A percentile compares a stretch with the other conserved stretches of the same genome.
phyloP scores from a whole-genome alignment of 805 yeast species.

The Metschnikowia cerradonensis region DNA sequence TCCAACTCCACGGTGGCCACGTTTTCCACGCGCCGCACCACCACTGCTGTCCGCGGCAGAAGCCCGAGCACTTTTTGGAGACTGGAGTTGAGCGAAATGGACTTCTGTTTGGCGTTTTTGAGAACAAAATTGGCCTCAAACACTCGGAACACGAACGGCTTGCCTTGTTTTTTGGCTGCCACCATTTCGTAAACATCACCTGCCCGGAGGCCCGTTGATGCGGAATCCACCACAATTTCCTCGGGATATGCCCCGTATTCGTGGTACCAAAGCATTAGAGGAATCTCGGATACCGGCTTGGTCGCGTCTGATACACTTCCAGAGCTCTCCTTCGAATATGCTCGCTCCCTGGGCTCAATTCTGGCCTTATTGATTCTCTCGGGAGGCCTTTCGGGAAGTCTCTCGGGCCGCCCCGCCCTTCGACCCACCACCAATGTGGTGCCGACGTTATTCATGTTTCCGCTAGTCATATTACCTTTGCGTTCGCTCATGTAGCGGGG shows the following conservation, averaged over 20 bases:
- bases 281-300: neutral
- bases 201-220: conserved; percentile 57
- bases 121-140: conserved; percentile 10
- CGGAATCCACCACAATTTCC: conserved; percentile 60
- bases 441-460: conserved; percentile 17
- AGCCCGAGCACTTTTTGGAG: conserved; percentile 59
- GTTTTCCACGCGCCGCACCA: conserved; percentile 44
- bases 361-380: neutral
- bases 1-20: conserved; percentile 62
- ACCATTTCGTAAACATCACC: conserved; percentile 69
- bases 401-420: neutral
- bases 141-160: conserved; percentile 12
- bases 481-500: conserved; percentile 6
- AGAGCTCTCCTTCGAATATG: neutral
- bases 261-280: conserved; percentile 51
- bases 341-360: neutral
- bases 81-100: conserved; percentile 56
- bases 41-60: conserved; percentile 63
- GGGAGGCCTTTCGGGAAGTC: neutral
- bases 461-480: conserved; percentile 11
- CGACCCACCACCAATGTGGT: conserved; percentile 17
- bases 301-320: neutral
- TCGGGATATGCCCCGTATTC: conserved; percentile 57
- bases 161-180: conserved; percentile 2
- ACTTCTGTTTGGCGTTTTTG: conserved; percentile 17